These are phyloP conservation scores for Anthoceros angustus DNA, from an alignment of 225 moss, liverwort and hornwort genomes.

Conservation along the genomic window DNA sequence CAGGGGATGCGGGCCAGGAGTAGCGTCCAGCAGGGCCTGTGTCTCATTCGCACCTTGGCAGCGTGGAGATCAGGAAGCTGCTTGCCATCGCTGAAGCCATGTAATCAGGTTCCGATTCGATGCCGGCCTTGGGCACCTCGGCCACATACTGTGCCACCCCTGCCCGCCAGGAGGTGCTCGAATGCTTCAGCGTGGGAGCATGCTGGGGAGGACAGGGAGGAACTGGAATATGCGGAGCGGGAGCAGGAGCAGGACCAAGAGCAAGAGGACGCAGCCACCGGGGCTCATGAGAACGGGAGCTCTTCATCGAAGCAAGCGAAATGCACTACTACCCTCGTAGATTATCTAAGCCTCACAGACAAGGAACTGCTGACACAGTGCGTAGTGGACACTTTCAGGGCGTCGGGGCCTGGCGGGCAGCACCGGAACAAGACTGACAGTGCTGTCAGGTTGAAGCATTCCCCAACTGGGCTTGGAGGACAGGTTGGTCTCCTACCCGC, in stretches of 20 bases:
- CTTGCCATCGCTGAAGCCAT: neutral
- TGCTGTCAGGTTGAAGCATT: constrained; percentile 73
- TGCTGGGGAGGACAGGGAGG: too few species aligned
- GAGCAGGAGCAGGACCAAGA: too few species aligned
- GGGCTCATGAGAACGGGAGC: neutral
- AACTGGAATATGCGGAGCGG: too few species aligned
- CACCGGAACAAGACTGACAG: constrained; percentile 91
- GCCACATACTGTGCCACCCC: too few species aligned
- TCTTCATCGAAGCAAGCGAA: neutral
- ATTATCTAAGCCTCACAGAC: constrained; percentile 26
- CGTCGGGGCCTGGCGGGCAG: constrained; percentile 90
- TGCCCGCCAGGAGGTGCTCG: too few species aligned
- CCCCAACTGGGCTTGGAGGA: constrained; percentile 69
- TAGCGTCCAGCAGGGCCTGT: neutral
- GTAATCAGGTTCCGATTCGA: neutral
- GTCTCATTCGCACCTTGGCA: neutral
- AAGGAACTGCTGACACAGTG: constrained; percentile 56
- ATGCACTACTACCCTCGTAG: neutral
- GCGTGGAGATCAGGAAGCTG: neutral
- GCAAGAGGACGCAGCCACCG: neutral
- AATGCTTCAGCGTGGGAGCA: too few species aligned
- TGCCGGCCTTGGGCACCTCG: neutral
- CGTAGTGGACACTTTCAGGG: constrained; percentile 69
- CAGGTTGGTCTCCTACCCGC: constrained; percentile 26
- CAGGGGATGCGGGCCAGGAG: neutral